Percentiles rank a stretch among this genome's conserved stretches.
These are phyloP conservation scores for Talinum fruticosum DNA, from an alignment of 148 eudicot species.

Conservation along the genomic window DNA sequence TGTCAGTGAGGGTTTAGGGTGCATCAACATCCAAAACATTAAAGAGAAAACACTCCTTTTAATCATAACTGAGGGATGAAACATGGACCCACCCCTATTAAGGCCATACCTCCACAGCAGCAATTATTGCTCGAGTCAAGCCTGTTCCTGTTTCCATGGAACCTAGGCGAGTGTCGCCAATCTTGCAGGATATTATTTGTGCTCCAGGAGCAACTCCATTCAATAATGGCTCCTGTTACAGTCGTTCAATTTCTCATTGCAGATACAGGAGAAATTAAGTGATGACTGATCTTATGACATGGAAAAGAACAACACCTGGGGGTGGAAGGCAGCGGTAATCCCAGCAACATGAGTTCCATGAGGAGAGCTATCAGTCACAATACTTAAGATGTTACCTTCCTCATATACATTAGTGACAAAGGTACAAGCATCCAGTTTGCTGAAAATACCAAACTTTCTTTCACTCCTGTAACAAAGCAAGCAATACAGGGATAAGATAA, in stretches of 20 bases:
- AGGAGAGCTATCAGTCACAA: slow-evolving; percentile 94
- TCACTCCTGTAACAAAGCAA: slow-evolving; percentile 59
- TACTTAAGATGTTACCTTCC: slow-evolving; percentile 84
- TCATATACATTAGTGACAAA: slow-evolving; percentile 82
- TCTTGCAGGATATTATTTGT: slow-evolving; percentile 90
- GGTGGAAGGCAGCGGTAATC: slow-evolving; percentile 87
- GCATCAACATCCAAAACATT: neutral
- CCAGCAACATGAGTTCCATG: slow-evolving; percentile 99
- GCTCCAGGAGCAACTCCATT: slow-evolving; percentile 99
- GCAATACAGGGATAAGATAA: neutral
- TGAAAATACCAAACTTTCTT: slow-evolving; percentile 80
- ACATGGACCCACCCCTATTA: neutral
- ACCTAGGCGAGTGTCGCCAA: slow-evolving; percentile 91
- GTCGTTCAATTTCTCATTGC: neutral
- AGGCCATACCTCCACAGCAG: slow-evolving; percentile 82
- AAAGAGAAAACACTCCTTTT: neutral
- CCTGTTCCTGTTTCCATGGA: slow-evolving; percentile 99
- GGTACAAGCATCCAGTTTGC: slow-evolving; percentile 91
- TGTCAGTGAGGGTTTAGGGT: neutral
- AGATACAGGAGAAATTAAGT: slow-evolving; percentile 11
- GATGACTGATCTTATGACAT: neutral
- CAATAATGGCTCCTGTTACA: slow-evolving; percentile 71
- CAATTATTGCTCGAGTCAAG: slow-evolving; percentile 82
- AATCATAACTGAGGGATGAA: neutral
- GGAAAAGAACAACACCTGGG: slow-evolving; percentile 47